Base-by-base conservation (phyloP, 2,329 filamentous ascomycete genomes). In the Grosmannia penicillata region DNA sequence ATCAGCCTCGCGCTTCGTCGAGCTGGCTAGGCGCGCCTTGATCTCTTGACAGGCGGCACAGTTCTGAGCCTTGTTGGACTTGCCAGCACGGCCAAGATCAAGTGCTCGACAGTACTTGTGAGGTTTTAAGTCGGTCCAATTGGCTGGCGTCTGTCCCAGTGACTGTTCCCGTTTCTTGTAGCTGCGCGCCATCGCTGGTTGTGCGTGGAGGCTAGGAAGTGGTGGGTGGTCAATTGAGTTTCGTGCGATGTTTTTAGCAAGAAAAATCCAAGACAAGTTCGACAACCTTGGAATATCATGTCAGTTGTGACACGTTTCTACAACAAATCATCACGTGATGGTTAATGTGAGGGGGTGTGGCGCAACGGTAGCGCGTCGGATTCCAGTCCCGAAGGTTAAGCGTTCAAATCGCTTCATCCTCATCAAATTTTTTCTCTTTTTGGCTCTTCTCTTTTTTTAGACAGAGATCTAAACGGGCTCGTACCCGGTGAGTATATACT, bases 41-140 rank as follows among this genome's bases (percentile, higher is more conserved):
- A 43, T 32, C 6, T 23, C 18, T 30, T 25, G 23, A 21, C 43
- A 45, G 13, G 41, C 41, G 3, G 25, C 22, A 17, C 43, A 45
- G 23, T 38, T 39, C 14, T 45, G 43, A 3, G 41, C 28, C 39
- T 45, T 45, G 43, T 45, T 45, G 36, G 26, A 32, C 34, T 37
- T 37, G 39, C 41, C 41, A 11, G 8, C 18, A 34, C 41, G 43
- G 37, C 43, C 43, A 4, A 27, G n/a, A 29, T 43, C 43, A 17
- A 45, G 25, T 4, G 34, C 37, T 28, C 43, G 41, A 27, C 39
- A 45, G 39, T 43, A 45, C 31, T 45, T 41, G 41, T 43, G 43
- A 10, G 28, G 41, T 13, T 31, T 38, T 4, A 41, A 4, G 8
- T 43, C 43, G 19, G 33, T 45, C 43, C 41, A 45, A 39, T 45